phyloP scores from a whole-genome alignment of 2,329 filamentous ascomycete genomes.

The Bipolaris gigantea region DNA sequence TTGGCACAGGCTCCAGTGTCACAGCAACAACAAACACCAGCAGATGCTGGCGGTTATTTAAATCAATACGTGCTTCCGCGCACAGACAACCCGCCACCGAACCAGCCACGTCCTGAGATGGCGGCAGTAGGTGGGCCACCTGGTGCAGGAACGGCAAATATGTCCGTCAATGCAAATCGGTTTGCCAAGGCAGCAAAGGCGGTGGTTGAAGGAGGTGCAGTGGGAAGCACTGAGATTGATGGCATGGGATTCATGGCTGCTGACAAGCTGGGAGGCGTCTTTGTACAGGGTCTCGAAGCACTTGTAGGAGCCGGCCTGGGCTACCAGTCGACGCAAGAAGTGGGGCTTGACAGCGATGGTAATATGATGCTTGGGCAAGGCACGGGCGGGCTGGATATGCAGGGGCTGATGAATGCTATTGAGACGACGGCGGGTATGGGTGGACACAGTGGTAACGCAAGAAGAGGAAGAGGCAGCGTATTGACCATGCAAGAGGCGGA shows the following conservation, averaged over 20 bases:
- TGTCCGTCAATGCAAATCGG: constrained; percentile 34
- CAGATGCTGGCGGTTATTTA: constrained; percentile 39
- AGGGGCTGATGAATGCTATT: constrained; percentile 26
- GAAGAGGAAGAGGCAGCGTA: constrained; percentile 27
- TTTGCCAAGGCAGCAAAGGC: constrained; percentile 41
- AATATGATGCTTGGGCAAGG: constrained; percentile 21
- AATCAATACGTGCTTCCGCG: constrained; percentile 43
- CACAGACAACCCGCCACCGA: constrained; percentile 39
- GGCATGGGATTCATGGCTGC: constrained; percentile 40
- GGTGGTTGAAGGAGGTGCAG: constrained; percentile 38
- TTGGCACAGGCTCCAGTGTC: constrained; percentile 18
- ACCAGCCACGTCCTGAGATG: constrained; percentile 40
- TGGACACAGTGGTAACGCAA: constrained; percentile 8
- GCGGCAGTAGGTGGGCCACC: constrained; percentile 41
- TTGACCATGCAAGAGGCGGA: constrained; percentile 43
- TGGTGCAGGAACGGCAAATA: constrained; percentile 34
- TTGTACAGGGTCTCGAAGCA: constrained; percentile 41
- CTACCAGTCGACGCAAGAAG: constrained; percentile 26
- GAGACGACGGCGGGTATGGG: constrained; percentile 18
- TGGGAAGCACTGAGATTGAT: constrained; percentile 37
- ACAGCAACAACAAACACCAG: constrained; percentile 35
- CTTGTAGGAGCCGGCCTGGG: constrained; percentile 40
- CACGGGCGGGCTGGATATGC: constrained; percentile 23
- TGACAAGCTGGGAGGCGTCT: constrained; percentile 40
- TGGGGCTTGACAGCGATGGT: constrained; percentile 27